Evolutionary conservation across 257 asterid genomes (phyloP).

Genomic region (Scutellaria minor): DNA sequence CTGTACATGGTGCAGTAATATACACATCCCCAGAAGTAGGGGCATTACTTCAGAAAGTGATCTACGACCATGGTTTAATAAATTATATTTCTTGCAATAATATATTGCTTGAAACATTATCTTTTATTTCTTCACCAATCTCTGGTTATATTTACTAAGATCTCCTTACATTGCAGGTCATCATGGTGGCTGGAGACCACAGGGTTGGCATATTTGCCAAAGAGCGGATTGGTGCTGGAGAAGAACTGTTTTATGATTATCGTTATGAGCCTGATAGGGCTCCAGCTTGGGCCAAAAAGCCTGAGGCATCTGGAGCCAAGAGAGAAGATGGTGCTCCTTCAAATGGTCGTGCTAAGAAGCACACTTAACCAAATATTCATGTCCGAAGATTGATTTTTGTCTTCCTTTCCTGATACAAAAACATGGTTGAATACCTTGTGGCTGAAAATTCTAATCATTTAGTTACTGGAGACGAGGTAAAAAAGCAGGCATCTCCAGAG

Average conservation of each 20-base stretch:
- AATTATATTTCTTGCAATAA: background rate
- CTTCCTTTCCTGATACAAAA: conserved; percentile 35
- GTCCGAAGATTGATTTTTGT: conserved; percentile 38
- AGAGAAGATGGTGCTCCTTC: conserved; percentile 53
- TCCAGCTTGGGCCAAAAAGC: conserved; percentile 94
- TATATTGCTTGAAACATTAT: conserved; percentile 3
- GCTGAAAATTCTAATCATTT: conserved; percentile 42
- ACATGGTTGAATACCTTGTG: conserved; percentile 24
- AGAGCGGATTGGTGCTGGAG: conserved; percentile 80
- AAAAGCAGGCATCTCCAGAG: conserved; percentile 45
- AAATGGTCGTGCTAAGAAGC: conserved; percentile 54
- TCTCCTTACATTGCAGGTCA: conserved; percentile 60
- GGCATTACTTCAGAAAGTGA: background rate
- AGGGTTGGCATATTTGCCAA: conserved; percentile 91
- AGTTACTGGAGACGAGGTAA: conserved; percentile 45
- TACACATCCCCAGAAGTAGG: too few relatives aligned
- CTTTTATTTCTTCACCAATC: background rate
- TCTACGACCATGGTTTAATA: background rate
- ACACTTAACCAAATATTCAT: conserved; percentile 36
- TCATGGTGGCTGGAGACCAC: conserved; percentile 94
- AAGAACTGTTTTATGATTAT: conserved; percentile 88
- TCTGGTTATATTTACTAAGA: conserved; percentile 22
- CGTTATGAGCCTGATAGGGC: conserved; percentile 82
- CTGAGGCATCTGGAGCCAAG: conserved; percentile 70
- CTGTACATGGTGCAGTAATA: background rate